These are phyloP conservation scores for Globomyces pollinis-pini DNA, from an alignment of 192 early-diverging fungal genomes.

Conservation along the genomic window DNA sequence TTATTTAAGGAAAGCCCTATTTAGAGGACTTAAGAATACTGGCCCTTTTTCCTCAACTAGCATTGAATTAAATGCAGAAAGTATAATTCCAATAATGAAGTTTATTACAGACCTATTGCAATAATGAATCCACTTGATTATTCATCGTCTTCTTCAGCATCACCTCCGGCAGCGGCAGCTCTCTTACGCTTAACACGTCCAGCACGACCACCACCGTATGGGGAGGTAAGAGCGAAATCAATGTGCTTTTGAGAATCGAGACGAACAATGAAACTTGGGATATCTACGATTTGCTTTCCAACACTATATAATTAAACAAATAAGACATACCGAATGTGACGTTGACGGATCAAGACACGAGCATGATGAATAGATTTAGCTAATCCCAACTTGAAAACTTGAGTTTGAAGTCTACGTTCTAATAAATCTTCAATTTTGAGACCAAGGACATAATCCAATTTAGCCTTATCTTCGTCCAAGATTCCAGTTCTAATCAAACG, in stretches of 20 bases:
- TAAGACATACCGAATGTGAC: slow-evolving; percentile 77
- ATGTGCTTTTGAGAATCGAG: slow-evolving; percentile 75
- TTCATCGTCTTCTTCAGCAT: slow-evolving; percentile 40
- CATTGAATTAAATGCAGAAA: too few relatives aligned
- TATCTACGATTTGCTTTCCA: slow-evolving; percentile 95
- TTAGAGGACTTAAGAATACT: too few relatives aligned
- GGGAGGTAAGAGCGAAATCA: slow-evolving; percentile 77
- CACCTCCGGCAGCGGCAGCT: slow-evolving; percentile 54
- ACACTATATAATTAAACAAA: slow-evolving; percentile 51
- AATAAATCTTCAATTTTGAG: slow-evolving; percentile 98
- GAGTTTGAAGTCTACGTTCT: slow-evolving; percentile 97
- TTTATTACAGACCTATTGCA: too few relatives aligned
- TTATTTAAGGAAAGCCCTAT: too few relatives aligned
- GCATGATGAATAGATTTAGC: slow-evolving; percentile 99
- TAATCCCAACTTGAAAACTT: slow-evolving; percentile 96
- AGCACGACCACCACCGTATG: slow-evolving; percentile 95
- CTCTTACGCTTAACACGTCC: slow-evolving; percentile 97
- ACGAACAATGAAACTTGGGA: slow-evolving; percentile 94
- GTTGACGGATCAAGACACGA: slow-evolving; percentile 95
- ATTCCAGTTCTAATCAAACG: slow-evolving; percentile 97
- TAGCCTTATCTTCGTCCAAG: slow-evolving; percentile 94
- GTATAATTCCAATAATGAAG: too few relatives aligned
- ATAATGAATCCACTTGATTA: too few relatives aligned
- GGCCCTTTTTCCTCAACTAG: too few relatives aligned
- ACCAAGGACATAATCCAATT: slow-evolving; percentile 97